Base-by-base conservation (phyloP, 345 rosid genomes). In the Salix koriyanagi region DNA sequence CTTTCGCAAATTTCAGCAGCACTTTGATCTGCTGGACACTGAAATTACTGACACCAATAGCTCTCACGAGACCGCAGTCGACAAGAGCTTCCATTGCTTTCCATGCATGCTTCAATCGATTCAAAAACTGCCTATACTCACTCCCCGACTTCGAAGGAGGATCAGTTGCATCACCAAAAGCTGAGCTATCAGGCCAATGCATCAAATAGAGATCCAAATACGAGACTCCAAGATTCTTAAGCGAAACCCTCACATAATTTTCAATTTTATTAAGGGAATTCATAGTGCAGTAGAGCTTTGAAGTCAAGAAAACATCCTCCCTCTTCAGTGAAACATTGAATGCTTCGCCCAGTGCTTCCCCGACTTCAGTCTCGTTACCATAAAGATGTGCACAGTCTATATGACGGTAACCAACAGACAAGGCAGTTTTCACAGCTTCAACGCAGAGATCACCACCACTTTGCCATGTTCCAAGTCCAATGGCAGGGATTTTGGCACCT, bases 401-500 rank as follows among this genome's bases (percentile, higher is more conserved):
- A 42, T 89, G 88, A 60, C 90, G 89, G 75, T 89, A 89, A 44
- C 91, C 91, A 25, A 85, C 86, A 8, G 84, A 81, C 76, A 89
- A 80, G 34, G 91, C 91, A 7, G 85, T 84, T 79, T 87, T 87
- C 15, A 89, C 85, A 2, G 91, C 90, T 44, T 87, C 86, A 66
- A 84, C 85, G 52, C 91, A 89, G 10, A 89, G 90, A 62, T 87
- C 89, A 21, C 91, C 91, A 14, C 83, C 91, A 71, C 73, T 89
- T 83, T 89, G 91, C 91, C 91, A 89, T 56, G 91, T 89, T 62
- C 91, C 91, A 34, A 89, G 78, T 62, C 91, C 91, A 76, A 89
- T 85, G 70, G 89, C 87, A 26, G 91, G 91, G 46, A 89, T 87
- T 84, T 75, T 85, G 52, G 91, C 87, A 44, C 90, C 91, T 2